Evolutionary conservation across 768 basidiomycete genomes (phyloP), one percentile per base, ranked within the genome.

Genomic region (Boletus sp.): DNA sequence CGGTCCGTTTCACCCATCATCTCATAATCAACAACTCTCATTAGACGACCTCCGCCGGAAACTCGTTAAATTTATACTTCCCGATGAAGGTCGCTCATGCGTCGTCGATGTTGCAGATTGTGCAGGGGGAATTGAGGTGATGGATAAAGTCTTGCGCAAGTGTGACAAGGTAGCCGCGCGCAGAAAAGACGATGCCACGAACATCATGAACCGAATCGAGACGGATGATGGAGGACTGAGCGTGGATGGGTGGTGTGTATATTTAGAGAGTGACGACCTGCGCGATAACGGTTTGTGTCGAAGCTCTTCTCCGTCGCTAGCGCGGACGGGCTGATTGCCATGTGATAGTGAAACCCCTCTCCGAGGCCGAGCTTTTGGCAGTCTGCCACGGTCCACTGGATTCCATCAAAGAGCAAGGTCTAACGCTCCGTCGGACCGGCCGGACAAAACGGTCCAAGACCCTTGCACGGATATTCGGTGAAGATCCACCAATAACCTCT

Each of bases 211-310:
- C 57, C 78, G 82, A 39, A 79, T 82, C n/a, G 84, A 85, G 56
- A 85, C 80, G 0, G 86, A 86, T 35, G 88, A 91, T 32, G 88
- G 87, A 0, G 87, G 86, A 0, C 76, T 96, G 14, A 83, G 81
- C 52, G 86, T 97, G 1, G 92, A 94, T 62, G 93, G 94, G 2
- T 97, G 93, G 92, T 90, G 85, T 30, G 87, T 93, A 0, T 96
- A 83, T 70, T 75, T 90, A 24, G 89, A 90, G 67, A 81, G 78
- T 5, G 74, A 75, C 5, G 68, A 84, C 32, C 67, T 84, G 24
- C 80, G 80, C 56, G 80, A 78, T 9, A 72, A 75, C 59, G 80
- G 84, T 86, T 63, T 58, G 82, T 73, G 8, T 44, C 12, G 0
- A 0, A 0, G 46, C 57, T 32, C 20, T 32, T 41, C 28, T 44